phyloP scores from a whole-genome alignment of 2,329 filamentous ascomycete species.

The Coniosporium tulheliwenetii region DNA sequence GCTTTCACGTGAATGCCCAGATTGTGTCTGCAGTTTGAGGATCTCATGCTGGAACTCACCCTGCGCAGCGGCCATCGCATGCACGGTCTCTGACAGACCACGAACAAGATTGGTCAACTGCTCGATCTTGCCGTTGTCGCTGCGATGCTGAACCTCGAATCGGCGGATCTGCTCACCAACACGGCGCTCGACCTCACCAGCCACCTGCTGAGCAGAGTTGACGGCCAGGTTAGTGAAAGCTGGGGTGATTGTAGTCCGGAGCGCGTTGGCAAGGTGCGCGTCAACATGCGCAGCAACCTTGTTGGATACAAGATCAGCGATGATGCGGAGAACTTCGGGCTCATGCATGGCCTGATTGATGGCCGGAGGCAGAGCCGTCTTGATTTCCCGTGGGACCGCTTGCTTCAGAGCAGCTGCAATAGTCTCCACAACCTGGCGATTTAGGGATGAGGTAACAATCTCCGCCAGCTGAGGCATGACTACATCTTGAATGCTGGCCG shows the following conservation, averaged over 20 bases:
- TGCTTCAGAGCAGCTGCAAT: constrained; percentile 52
- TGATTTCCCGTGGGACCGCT: constrained; percentile 57
- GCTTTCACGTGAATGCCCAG: no score
- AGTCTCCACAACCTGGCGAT: constrained; percentile 54
- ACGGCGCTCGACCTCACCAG: constrained; percentile 50
- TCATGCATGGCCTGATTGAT: constrained; percentile 56
- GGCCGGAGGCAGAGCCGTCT: constrained; percentile 50
- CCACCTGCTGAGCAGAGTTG: constrained; percentile 51
- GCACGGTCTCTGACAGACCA: constrained; percentile 52
- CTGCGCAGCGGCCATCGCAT: constrained; percentile 53
- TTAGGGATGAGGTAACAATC: constrained; percentile 50
- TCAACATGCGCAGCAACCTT: constrained; percentile 55
- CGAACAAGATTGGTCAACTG: constrained; percentile 53
- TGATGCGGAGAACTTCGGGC: constrained; percentile 53
- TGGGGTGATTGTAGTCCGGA: constrained; percentile 51
- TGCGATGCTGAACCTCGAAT: constrained; percentile 33
- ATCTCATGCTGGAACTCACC: constrained; percentile 48
- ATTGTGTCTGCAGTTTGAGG: constrained; percentile 23
- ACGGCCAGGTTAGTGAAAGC: constrained; percentile 48
- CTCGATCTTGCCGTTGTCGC: constrained; percentile 51
- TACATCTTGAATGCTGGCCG: constrained; percentile 55
- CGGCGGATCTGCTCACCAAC: constrained; percentile 35
- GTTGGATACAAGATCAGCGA: constrained; percentile 57
- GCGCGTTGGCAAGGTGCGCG: constrained; percentile 44
- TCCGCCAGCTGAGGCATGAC: constrained; percentile 62